Evolutionary conservation across 108 stramenopile species (phyloP).

Genomic region (Mediolabrus comicus): DNA sequence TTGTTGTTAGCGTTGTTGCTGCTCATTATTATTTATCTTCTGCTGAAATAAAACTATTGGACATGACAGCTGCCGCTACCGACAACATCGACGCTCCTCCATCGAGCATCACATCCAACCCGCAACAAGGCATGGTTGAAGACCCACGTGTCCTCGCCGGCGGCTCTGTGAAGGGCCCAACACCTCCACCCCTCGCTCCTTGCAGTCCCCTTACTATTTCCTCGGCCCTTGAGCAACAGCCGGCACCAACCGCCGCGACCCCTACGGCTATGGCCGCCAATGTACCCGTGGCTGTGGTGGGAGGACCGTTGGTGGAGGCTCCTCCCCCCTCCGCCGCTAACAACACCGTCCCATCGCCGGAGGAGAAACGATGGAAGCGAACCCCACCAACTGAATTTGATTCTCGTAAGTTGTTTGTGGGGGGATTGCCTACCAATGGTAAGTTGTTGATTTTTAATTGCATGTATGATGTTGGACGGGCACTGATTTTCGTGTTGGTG

Average conservation of each 20-base stretch:
- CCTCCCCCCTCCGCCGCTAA: neutral
- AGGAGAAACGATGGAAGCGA: neutral
- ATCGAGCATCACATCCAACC: conserved; percentile 29
- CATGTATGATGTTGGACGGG: too few relatives aligned
- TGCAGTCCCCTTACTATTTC: neutral
- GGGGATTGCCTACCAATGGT: conserved; percentile 63
- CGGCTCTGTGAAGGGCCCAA: neutral
- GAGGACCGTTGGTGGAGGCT: neutral
- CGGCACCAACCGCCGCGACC: neutral
- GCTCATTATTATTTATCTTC: too few relatives aligned
- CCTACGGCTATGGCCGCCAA: neutral
- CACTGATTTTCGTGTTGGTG: neutral
- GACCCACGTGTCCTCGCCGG: neutral
- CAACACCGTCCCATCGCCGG: neutral
- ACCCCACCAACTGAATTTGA: conserved; percentile 45
- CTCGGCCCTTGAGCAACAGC: conserved; percentile 1
- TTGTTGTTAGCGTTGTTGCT: neutral
- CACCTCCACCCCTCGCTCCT: neutral
- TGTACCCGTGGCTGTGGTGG: neutral
- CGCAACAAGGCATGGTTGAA: conserved; percentile 48
- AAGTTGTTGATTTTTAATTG: conserved; percentile 21
- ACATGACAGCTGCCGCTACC: neutral
- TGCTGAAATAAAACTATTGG: neutral
- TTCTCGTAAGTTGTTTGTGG: conserved; percentile 70
- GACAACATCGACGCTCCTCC: neutral